Base-by-base conservation (phyloP, 2,329 filamentous ascomycete species). In the Alternaria metachromatica region DNA sequence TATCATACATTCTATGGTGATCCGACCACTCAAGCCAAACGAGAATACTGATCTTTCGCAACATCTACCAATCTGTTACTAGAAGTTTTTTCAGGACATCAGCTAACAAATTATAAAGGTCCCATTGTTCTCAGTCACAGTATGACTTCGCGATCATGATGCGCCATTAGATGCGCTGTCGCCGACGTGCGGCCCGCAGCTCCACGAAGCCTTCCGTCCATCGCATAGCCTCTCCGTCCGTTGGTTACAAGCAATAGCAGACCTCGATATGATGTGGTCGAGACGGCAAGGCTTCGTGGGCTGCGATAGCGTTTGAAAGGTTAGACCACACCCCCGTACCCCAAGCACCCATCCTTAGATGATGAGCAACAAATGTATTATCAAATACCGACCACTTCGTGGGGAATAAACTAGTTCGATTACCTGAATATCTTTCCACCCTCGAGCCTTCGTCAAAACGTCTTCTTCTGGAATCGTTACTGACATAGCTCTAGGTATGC, bases 21-120 rank as follows among this genome's bases (percentile, higher is more conserved):
- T 78, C 54, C 71, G 77, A 79, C 76, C 73, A 73, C 74, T 76
- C 74, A 77, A 78, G 77, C 77, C 77, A 79, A 79, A 79, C 74
- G 77, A 76, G 76, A 79, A 70, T 69, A 72, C 77, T 79, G 77
- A 79, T 69, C 62, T 71, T 26, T 59, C 63, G 58, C 54, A 56
- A 65, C 53, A 53, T 59, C 26, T 21, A 43, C 53, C 28, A 23
- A 64, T 33, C 53, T 55, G 41, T 56, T 67, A 55, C 57, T 30
- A 23, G 58, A 49, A 58, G 33, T 26, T 44, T n/a, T 49, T 44
- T 4, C 9, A 25, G 53, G 65, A 59, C 62, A 33, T 50, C 62
- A 26, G 71, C 74, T 76, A 65, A 77, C 69, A 64, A 45, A 15
- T 18, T 25, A 64, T 58, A 56, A 60, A 45, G 61, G 13, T 49